Evolutionary conservation across 805 yeast genomes (phyloP), one percentile per base, ranked within the genome.

Genomic region (Saturnispora saitoi): DNA sequence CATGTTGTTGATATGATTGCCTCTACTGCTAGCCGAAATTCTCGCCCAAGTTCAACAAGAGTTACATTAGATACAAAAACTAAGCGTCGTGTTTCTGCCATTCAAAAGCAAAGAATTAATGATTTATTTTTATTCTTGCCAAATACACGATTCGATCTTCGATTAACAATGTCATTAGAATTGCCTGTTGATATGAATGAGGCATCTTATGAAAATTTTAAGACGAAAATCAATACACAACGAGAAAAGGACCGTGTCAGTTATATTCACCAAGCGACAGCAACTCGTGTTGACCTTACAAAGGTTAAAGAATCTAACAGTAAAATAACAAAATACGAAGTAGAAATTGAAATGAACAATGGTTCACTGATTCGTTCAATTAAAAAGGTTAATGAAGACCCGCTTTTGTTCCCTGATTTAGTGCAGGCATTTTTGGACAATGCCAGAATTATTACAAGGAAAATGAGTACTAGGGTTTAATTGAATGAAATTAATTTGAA

Each of bases 101-200:
- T 89, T 46, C 80, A 80, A 51, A 89, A 89, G 60, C 76, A 78
- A 55, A 72, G 91, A 48, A 67, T 88, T n/a, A 77, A 87, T 2
- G 88, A 84, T 60, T 64, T 90, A 48, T 74, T 78, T 57, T 70
- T 89, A 19, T 81, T 77, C 58, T 75, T 83, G 48, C 96, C 96
- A 4, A 82, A 85, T 54, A 78, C 85, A 30, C 72, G 80, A 64
- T 82, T 81, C 60, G 97, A 89, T 65, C 70, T 83, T 56, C 75
- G 95, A 56, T 68, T 89, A 32, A 81, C 95, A 5, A 67, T 90
- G 54, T 78, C 87, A 34, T 65, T 85, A 28, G 97, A 89, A 77
- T 62, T 81, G 51, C 96, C 96, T 0, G 76, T 77, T 22, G 73
- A 76, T 31, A 80, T 75, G 49, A 65, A 62, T 40, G 69, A 63